Evolutionary conservation across 306 rosid species (phyloP), one percentile per base, ranked within the genome.

Genomic region (Cicer bijugum): DNA sequence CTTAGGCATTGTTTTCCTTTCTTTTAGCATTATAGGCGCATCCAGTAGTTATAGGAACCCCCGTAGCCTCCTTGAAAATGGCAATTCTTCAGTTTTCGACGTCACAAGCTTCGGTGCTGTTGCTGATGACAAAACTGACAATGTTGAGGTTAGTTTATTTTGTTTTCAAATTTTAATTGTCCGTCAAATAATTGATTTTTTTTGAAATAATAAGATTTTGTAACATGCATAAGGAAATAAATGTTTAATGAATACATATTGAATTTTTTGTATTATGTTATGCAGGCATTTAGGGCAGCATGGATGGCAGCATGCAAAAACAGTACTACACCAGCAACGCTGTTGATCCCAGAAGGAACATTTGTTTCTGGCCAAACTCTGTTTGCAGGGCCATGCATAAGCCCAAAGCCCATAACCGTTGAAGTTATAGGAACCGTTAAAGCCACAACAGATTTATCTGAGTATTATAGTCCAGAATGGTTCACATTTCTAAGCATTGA

Each of bases 281-380:
- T 78, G 81, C 70, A 90, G 98, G 87, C 90, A 58, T 83, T 92
- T 78, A 90, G 83, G 78, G 78, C 71, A 14, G 88, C 98, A 8
- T 92, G 95, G 96, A 62, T 45, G 6, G 80, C 46, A 40, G 96
- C 98, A 28, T 92, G 98, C 57, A 86, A 75, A 64, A 74, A 84
- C 14, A 52, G 56, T 12, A 83, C 81, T 1, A 47, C 56, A 0
- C 60, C 23, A 1, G 74, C 89, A 8, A 92, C 65, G 84, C 76
- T 92, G 69, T 9, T 87, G 77, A 71, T 92, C 45, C 96, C 98
- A 8, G 14, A 4, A 0, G 98, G 92, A 8, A 61, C 60, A 15
- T 92, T 71, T 73, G 19, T 77, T 56, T 17, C 72, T 0, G 92
- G 88, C 7, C 98, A 80, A 5, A 85, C 86, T 6, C 4, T 72